Conservation (phyloP, 331 rosid species). For the Acacia concinna region DNA sequence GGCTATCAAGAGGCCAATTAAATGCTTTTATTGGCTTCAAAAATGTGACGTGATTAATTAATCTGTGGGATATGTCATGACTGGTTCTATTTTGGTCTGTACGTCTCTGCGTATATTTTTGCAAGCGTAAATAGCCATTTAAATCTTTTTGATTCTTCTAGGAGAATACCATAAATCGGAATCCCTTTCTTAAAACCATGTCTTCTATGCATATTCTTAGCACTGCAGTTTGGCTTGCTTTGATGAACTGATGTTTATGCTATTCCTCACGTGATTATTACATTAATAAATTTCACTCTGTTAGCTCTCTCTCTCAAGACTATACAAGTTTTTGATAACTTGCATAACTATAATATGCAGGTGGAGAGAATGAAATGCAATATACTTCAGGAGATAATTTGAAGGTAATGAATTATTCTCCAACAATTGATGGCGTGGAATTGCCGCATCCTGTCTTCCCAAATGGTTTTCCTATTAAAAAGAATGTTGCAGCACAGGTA, state of each 20-base stretch:
- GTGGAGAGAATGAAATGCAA: constrained; percentile 63
- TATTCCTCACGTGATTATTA: constrained; percentile 19
- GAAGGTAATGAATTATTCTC: constrained; percentile 61
- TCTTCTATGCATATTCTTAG: background rate
- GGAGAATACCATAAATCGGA: background rate
- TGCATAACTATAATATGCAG: constrained; percentile 45
- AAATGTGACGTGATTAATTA: background rate
- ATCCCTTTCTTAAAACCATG: constrained; percentile 1
- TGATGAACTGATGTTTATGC: constrained; percentile 22
- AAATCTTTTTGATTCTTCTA: constrained; percentile 5
- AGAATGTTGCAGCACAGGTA: constrained; percentile 51
- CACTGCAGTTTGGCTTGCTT: constrained; percentile 4
- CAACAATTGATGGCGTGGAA: constrained; percentile 55
- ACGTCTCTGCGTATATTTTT: constrained; percentile 10
- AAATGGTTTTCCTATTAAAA: constrained; percentile 44
- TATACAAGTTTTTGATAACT: constrained; percentile 22
- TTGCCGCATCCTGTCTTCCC: constrained; percentile 46
- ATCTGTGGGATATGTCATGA: constrained; percentile 7
- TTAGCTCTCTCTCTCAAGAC: constrained; percentile 12
- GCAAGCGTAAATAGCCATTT: background rate
- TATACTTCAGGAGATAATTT: constrained; percentile 78
- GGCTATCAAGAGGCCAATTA: constrained; percentile 17
- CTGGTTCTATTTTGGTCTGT: background rate
- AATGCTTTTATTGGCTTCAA: background rate
- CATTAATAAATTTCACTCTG: constrained; percentile 8